Evolutionary conservation across 1,284 basidiomycete genomes (phyloP).

Genomic region (Entoloma clypeatum): DNA sequence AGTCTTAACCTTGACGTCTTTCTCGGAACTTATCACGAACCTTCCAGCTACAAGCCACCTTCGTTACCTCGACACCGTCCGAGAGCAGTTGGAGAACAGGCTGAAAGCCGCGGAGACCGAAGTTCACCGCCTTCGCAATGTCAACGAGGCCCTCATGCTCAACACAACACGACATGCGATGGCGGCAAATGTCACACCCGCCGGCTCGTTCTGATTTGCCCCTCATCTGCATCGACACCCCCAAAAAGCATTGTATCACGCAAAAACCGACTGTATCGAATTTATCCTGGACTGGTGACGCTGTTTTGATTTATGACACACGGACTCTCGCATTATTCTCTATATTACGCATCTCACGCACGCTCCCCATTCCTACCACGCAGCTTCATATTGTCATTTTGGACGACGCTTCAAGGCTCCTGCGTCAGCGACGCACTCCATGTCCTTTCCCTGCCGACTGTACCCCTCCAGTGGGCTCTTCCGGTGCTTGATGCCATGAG

Average conservation of each 20-base stretch:
- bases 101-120: constrained; percentile 72
- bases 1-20: constrained; percentile 8
- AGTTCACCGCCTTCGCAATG: constrained; percentile 70
- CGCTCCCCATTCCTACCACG: constrained; percentile 19
- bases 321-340: constrained; percentile 47
- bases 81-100: constrained; percentile 66
- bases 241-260: constrained; percentile 34
- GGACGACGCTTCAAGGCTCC: constrained; percentile 30
- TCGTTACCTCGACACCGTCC: constrained; percentile 74
- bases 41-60: constrained; percentile 68
- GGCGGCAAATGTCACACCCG: constrained; percentile 46
- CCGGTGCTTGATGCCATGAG: constrained; percentile 22
- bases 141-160: constrained; percentile 84
- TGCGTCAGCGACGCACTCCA: constrained; percentile 35
- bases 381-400: constrained; percentile 13
- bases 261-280: constrained; percentile 38
- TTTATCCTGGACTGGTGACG: constrained; percentile 52
- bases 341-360: constrained; percentile 38
- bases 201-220: constrained; percentile 49
- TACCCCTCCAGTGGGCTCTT: constrained; percentile 44
- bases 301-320: constrained; percentile 50
- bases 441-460: constrained; percentile 17
- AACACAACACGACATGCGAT: constrained; percentile 68
- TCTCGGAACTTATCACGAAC: constrained; percentile 16
- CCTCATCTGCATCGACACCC: constrained; percentile 25